Evolutionary conservation across 257 asterid genomes (phyloP), one percentile per base, ranked within the genome.

Genomic region (Cinchona pubescens): DNA sequence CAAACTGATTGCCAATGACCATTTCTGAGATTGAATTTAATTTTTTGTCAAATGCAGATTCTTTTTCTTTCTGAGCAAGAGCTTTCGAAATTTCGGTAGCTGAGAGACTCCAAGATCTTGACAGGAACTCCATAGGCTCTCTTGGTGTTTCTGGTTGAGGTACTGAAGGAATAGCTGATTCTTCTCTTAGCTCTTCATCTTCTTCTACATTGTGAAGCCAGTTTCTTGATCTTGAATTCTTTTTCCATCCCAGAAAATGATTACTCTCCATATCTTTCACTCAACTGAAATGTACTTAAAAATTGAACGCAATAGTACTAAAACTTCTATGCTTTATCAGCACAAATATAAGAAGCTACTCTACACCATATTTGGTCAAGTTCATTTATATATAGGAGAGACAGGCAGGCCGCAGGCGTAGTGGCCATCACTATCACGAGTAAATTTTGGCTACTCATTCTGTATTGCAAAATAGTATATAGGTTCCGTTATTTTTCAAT

Each of bases 101-200:
- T 43, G 98, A 90, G 61, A 87, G 86, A 34, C 88, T 92, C 97
- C 98, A 92, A 42, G 98, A 92, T 64, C 97, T 89, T 11, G 98
- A 88, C 80, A 92, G 70, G 85, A 92, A 92, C 66, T 89, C 98
- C 90, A 92, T 86, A 0, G 98, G 94, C 84, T 92, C 97, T 27
- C 77, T 79, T 0, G 98, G 98, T 13, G 97, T 92, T 48, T 91
- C 87, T 62, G 97, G 98, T 73, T 90, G 94, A 78, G 91, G 91
- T 11, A 92, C 82, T 37, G 84, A 85, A 5, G 94, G 86, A 15
- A 92, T 51, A 14, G 37, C 34, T 11, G 75, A 19, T 42, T 74
- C 83, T 65, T 67, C 79, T 45, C 75, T 77, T 58, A 59, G 32
- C 60, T 86, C 88, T 34, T 79, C 78, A 45, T 79, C 84, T 35